Evolutionary conservation across 1,284 basidiomycete genomes (phyloP), one percentile per base, ranked within the genome.

Genomic region (Sphaerobolus stellatus): DNA sequence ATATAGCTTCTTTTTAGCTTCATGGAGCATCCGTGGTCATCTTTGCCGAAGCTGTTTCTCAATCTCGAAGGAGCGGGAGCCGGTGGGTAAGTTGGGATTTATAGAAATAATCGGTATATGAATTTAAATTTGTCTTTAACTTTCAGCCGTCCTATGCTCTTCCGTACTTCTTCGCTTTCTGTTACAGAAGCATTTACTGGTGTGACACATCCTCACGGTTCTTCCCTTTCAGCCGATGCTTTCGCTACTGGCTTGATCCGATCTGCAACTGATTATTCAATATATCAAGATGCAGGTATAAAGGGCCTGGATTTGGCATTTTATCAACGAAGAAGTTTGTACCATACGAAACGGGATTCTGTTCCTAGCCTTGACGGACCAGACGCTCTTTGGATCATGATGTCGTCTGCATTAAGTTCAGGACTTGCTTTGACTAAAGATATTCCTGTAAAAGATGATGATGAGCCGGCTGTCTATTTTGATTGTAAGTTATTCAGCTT

Each of bases 1-100:
- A 5, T 25, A 13, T 46, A 2, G 27, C 20, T 8, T 45, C 25
- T 22, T 13, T 33, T 6, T 38, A 86, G 84, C 16, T 88, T 86
- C 62, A 63, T 88, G 46, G 73, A 82, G 56, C 88, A 92, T 58
- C 83, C 86, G 0, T 91, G 88, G 88, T 79, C 82, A 1, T 79
- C 80, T 28, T 67, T 86, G 22, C 78, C 80, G 0, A 74, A 80
- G 25, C 77, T 77, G 0, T 92, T 92, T 68, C 71, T 92, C 43
- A 92, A 91, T 61, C 76, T 91, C 13, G 90, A 92, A 68, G 90
- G 90, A 4, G 88, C 89, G 8, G 81, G 84, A n/a, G 77, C 84
- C 1, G 90, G 88, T 62, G 88, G 89, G 84, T 88, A 62, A 56
- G 80, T 67, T 20, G 22, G 29, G 3, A 31, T n/a, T 24, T 9